Evolutionary conservation across 306 rosid genomes (phyloP).

Genomic region (Prinsepia uniflora): DNA sequence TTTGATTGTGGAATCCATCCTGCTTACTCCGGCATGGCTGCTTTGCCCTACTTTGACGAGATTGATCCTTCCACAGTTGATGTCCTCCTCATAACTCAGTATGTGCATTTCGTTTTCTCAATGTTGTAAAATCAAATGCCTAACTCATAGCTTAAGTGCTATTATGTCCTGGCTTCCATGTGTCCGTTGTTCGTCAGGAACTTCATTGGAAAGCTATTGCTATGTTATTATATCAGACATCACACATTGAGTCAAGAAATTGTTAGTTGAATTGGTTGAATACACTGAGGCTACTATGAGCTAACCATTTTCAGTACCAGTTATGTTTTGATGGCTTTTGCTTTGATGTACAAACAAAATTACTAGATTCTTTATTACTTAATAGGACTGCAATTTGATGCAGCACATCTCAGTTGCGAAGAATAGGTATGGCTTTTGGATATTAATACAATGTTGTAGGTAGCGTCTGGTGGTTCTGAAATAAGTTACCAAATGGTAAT

Average conservation of each 20-base stretch:
- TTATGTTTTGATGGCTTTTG: too few species aligned
- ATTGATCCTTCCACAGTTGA: conserved; percentile 88
- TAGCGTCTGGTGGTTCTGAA: background rate
- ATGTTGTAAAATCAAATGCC: background rate
- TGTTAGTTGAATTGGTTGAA: background rate
- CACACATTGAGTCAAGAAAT: background rate
- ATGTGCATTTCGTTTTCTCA: conserved; percentile 13
- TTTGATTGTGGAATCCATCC: conserved; percentile 98
- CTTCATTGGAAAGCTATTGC: background rate
- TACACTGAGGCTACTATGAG: background rate
- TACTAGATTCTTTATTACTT: background rate
- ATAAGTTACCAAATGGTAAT: too few species aligned
- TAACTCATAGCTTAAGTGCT: background rate
- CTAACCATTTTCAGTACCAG: too few species aligned
- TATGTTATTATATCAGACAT: background rate
- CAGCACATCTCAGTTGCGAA: background rate
- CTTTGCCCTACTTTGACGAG: conserved; percentile 91
- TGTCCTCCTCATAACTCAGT: conserved; percentile 89
- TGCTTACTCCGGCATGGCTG: conserved; percentile 90
- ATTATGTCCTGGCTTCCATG: background rate
- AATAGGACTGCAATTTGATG: too few species aligned
- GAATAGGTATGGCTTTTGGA: background rate
- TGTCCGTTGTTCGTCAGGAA: background rate
- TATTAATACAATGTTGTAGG: background rate
- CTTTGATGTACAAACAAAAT: too few species aligned